Base-by-base conservation (phyloP, 495 filamentous ascomycete genomes). In the Hypoxylon subgilvum region DNA sequence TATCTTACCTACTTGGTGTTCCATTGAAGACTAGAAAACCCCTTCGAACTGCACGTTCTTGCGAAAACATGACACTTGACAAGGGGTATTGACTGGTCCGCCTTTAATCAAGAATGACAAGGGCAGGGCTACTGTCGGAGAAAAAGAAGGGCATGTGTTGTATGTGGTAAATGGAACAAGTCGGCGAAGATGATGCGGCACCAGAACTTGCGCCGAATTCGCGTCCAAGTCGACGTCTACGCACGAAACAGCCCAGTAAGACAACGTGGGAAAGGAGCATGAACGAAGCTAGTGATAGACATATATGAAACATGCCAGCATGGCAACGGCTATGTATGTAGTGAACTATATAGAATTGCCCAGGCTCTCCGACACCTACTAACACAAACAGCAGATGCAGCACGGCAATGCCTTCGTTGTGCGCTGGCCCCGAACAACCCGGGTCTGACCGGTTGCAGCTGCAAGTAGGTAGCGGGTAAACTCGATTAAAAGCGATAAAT, bases 81-180 rank as follows among this genome's bases (percentile, higher is more conserved):
- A 49, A 51, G 50, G 62, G 51, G 34, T 39, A 4, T 52, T 61
- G 28, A 61, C 34, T 61, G 56, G 62, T 41, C 39, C 61, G 49
- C 45, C 49, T 58, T 46, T 35, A 13, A 39, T 59, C 25, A 35
- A 21, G 45, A 51, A 36, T 50, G 55, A 50, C 30, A 43, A 50
- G 61, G 41, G 43, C 3, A 65, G 52, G 62, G 61, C 39, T 65
- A 65, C 43, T 51, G 50, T 65, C 61, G 61, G 61, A 42, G 56
- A 35, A 41, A 45, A 55, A 18, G 25, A 45, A 43, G 42, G 16
- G 18, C 21, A 17, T 19, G 14, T 28, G 40, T 43, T 17, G 30
- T 36, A 46, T 18, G 21, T 36, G 12, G 51, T n/a, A 44, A 44
- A 46, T 18, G n/a, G 23, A 22, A 12, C 7, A 36, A 28, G 44